Percentiles rank a stretch among this genome's conserved stretches.
Evolutionary conservation across 2,329 filamentous ascomycete genomes (phyloP).

Genomic region (Cladosporium cucumerinum): DNA sequence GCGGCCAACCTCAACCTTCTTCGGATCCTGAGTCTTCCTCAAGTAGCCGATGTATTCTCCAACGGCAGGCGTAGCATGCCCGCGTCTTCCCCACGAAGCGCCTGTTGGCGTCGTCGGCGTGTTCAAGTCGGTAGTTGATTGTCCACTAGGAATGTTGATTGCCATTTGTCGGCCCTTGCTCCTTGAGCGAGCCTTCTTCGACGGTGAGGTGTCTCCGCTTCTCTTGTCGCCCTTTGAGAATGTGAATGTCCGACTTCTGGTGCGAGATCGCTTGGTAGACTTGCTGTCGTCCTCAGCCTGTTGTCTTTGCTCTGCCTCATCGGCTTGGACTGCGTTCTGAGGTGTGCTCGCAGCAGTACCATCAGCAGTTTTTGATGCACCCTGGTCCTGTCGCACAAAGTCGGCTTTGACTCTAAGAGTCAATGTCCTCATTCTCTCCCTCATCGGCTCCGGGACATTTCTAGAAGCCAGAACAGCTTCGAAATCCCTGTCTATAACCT

Average conservation of each 20-base stretch:
- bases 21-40: conserved; percentile 73
- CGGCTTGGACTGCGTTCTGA: conserved; percentile 32
- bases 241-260: conserved; percentile 74
- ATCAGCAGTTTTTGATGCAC: conserved; percentile 53
- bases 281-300: conserved; percentile 29
- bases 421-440: conserved; percentile 89
- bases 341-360: conserved; percentile 49
- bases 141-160: conserved; percentile 56
- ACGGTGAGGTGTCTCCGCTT: conserved; percentile 50
- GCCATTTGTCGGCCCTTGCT: conserved; percentile 58
- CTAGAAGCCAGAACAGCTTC: conserved; percentile 69
- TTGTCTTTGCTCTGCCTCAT: conserved; percentile 14
- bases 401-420: conserved; percentile 90
- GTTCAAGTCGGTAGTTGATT: not conserved
- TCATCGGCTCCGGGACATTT: conserved; percentile 90
- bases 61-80: conserved; percentile 70
- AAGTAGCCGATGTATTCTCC: conserved; percentile 85
- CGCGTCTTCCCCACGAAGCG: conserved; percentile 18
- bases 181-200: conserved; percentile 65
- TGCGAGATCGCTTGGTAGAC: conserved; percentile 45
- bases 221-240: conserved; percentile 63
- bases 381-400: conserved; percentile 83
- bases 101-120: conserved; percentile 16
- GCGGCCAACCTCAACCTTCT: conserved; percentile 87
- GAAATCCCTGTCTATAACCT: conserved; percentile 60